Base-by-base conservation (phyloP, 345 rosid genomes). In the Populus nigra region DNA sequence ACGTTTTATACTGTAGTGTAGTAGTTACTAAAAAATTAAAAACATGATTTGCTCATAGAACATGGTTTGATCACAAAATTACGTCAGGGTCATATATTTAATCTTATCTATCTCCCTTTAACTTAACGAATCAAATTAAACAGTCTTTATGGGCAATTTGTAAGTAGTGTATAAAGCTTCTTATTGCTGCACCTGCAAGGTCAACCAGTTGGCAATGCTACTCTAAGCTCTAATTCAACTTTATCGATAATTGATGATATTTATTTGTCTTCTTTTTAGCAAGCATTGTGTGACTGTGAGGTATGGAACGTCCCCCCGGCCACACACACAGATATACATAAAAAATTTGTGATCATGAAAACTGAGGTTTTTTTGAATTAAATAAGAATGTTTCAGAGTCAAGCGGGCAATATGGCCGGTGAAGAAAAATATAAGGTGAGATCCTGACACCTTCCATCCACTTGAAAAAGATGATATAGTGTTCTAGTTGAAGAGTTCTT, bases 371-470 rank as follows among this genome's bases (percentile, higher is more conserved):
- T 33, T 33, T 33, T 5, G 5, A 33, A 33, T 33, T 33, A 33
- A 33, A 33, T 4, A 33, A 33, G 36, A 33, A 33, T 0, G 36
- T 33, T 33, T 33, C 36, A 33, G 36, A 33, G 36, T 4, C 36
- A 33, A 5, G 36, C 36, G 5, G 36, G 36, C 36, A 33, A 33
- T 5, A 33, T n/a, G 8, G 18, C 17, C 17, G 3, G 29, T 4
- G 29, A 29, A 2, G 27, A 16, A 65, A 17, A 35, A 6, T 39
- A 27, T 18, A 9, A 33, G 10, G 43, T 18, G 49, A n/a, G 50
- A 27, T 25, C 72, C 13, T 25, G 29, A 22, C 31, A 65, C 63
- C 71, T 57, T 27, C 77, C 77, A 47, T 27, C 63, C 77, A 47
- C 45, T 47, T 47, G 0, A 6, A 17, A 43, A 2, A 38, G 7